Percentiles rank a stretch among this genome's conserved stretches.
Evolutionary conservation across 2,329 filamentous ascomycete species (phyloP).

Genomic region (Hypoxylon sp.): DNA sequence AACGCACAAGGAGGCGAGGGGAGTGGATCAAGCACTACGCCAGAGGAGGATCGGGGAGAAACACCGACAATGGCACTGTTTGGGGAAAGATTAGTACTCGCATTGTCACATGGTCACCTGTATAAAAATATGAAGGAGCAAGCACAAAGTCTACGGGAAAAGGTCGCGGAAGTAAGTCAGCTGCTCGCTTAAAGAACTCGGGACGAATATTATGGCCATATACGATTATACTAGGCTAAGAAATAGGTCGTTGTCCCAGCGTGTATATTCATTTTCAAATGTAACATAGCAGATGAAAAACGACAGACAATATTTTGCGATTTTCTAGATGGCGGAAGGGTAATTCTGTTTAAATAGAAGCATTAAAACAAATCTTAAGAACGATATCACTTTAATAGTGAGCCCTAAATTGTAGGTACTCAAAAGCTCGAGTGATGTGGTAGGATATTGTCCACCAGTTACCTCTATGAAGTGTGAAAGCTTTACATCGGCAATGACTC

Average conservation of each 20-base stretch:
- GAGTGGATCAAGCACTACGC: neutral
- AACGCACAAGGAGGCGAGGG: neutral
- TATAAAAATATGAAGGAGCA: slow-evolving; percentile 15
- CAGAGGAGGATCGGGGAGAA: neutral
- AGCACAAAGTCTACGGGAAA: slow-evolving; percentile 5
- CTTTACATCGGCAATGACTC: neutral
- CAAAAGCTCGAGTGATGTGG: no score
- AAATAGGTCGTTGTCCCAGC: neutral
- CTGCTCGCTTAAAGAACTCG: slow-evolving; percentile 1
- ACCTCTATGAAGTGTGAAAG: neutral
- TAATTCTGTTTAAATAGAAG: neutral
- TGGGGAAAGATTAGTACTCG: neutral
- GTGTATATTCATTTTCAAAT: neutral
- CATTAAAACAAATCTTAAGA: no score
- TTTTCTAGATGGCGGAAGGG: neutral
- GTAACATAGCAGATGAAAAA: neutral
- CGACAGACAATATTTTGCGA: neutral
- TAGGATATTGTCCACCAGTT: neutral
- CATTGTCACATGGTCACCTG: slow-evolving; percentile 10
- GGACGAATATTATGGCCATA: neutral
- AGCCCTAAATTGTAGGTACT: no score
- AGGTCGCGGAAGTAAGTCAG: slow-evolving; percentile 5
- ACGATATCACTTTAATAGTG: no score
- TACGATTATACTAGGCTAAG: neutral
- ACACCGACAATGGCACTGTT: neutral